Conservation (phyloP, 768 basidiomycete genomes). For the Ramaria rubella region DNA sequence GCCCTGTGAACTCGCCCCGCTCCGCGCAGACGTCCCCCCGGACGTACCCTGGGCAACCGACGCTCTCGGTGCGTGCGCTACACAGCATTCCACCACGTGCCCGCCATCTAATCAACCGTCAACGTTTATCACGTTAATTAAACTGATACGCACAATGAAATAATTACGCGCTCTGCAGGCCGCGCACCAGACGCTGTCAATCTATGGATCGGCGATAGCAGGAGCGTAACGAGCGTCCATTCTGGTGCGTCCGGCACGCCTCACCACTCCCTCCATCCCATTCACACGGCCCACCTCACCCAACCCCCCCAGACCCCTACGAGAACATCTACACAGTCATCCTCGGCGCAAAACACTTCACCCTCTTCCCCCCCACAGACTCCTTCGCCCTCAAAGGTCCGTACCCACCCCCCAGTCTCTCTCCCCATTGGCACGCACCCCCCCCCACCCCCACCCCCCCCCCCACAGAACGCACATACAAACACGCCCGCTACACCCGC, state of each 20-base stretch:
- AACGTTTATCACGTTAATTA: background rate
- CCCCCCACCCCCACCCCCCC: background rate
- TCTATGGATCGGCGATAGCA: constrained; percentile 80
- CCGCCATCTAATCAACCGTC: background rate
- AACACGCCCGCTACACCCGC: constrained; percentile 60
- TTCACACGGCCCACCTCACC: background rate
- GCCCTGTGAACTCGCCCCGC: constrained; percentile 52
- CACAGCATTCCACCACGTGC: constrained; percentile 1
- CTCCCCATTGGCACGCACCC: constrained; percentile 1
- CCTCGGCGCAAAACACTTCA: constrained; percentile 79
- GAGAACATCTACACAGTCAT: constrained; percentile 92
- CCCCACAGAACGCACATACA: constrained; percentile 49
- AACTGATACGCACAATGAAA: background rate
- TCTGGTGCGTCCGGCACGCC: constrained; percentile 44
- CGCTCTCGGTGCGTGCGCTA: constrained; percentile 61
- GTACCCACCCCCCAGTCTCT: constrained; percentile 15
- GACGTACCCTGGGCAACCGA: constrained; percentile 72
- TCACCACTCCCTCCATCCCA: background rate
- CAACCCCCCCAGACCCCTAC: constrained; percentile 86
- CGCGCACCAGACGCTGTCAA: constrained; percentile 82
- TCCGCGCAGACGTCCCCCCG: constrained; percentile 59
- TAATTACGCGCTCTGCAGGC: constrained; percentile 37
- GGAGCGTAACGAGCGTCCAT: constrained; percentile 80
- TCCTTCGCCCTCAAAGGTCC: constrained; percentile 75
- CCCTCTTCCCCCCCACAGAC: constrained; percentile 83